phyloP scores from a whole-genome alignment of 176 grass and related monocot genomes.

The Avena atlantica region DNA sequence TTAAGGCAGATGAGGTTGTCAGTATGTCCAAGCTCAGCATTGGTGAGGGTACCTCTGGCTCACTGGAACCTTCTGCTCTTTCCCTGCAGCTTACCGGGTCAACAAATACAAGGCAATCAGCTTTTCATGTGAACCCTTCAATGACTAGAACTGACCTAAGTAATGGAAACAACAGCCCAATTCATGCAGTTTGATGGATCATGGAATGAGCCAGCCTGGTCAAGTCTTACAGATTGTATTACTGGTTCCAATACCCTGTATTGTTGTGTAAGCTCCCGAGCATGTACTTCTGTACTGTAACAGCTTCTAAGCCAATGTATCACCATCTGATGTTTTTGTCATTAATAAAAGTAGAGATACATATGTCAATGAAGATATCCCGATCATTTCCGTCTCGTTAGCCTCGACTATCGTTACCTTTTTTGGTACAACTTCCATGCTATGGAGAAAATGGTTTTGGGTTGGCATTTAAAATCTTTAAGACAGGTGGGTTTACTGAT shows the following conservation, averaged over 20 bases:
- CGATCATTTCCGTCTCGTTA: neutral
- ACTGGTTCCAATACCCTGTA: slow-evolving; percentile 27
- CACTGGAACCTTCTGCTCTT: slow-evolving; percentile 62
- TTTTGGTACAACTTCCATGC: neutral
- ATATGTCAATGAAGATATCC: slow-evolving; percentile 23
- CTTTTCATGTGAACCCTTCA: slow-evolving; percentile 71
- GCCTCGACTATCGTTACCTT: slow-evolving; percentile 17
- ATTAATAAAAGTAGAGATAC: slow-evolving; percentile 43
- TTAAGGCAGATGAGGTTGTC: slow-evolving; percentile 69
- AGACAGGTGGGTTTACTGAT: neutral
- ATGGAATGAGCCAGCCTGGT: slow-evolving; percentile 25
- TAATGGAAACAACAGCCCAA: slow-evolving; percentile 71
- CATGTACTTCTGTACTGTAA: slow-evolving; percentile 46
- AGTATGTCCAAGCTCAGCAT: slow-evolving; percentile 90
- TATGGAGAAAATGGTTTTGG: slow-evolving; percentile 20
- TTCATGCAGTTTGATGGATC: slow-evolving; percentile 76
- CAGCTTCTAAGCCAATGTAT: slow-evolving; percentile 45
- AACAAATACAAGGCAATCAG: slow-evolving; percentile 57
- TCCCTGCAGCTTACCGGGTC: slow-evolving; percentile 74
- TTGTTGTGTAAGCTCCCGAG: slow-evolving; percentile 19
- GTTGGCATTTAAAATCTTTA: neutral
- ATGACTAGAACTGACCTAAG: slow-evolving; percentile 63
- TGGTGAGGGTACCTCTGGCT: slow-evolving; percentile 47
- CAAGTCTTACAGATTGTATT: slow-evolving; percentile 43
- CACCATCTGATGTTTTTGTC: slow-evolving; percentile 28